These are phyloP conservation scores for Fraxinus cuspidata DNA, from an alignment of 257 asterid genomes.

Conservation along the genomic window DNA sequence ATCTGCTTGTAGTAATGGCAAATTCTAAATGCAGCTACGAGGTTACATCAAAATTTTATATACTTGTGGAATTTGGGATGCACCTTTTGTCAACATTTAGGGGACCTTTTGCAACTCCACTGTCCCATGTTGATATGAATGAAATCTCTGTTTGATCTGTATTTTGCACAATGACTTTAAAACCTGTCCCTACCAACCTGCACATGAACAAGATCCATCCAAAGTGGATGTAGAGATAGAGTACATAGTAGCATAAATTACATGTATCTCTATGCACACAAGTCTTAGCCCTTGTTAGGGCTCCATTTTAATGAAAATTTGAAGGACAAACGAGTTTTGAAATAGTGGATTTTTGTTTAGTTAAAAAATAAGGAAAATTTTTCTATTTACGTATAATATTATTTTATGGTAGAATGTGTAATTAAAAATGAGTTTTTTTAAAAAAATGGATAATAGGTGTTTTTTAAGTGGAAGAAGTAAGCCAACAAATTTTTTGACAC, in stretches of 20 bases:
- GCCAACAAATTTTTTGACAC: too few species aligned
- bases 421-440: too few species aligned
- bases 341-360: too few species aligned
- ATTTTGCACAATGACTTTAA: constrained; percentile 37
- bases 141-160: constrained; percentile 50
- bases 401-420: too few species aligned
- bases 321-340: too few species aligned
- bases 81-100: constrained; percentile 61
- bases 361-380: too few species aligned
- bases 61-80: not conserved
- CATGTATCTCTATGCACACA: not conserved
- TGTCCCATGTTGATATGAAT: constrained; percentile 45
- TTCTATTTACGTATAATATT: too few species aligned
- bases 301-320: too few species aligned
- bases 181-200: constrained; percentile 52
- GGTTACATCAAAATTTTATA: not conserved
- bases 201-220: not conserved
- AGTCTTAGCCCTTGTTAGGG: too few species aligned
- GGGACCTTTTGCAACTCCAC: constrained; percentile 35
- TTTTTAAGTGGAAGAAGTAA: too few species aligned
- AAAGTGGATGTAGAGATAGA: too few species aligned
- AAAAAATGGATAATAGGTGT: too few species aligned
- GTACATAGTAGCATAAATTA: not conserved
- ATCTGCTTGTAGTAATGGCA: constrained; percentile 31
- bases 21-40: not conserved